These are phyloP conservation scores for Penicillium malachiteum DNA, from an alignment of 495 filamentous ascomycete genomes.

Conservation along the genomic window DNA sequence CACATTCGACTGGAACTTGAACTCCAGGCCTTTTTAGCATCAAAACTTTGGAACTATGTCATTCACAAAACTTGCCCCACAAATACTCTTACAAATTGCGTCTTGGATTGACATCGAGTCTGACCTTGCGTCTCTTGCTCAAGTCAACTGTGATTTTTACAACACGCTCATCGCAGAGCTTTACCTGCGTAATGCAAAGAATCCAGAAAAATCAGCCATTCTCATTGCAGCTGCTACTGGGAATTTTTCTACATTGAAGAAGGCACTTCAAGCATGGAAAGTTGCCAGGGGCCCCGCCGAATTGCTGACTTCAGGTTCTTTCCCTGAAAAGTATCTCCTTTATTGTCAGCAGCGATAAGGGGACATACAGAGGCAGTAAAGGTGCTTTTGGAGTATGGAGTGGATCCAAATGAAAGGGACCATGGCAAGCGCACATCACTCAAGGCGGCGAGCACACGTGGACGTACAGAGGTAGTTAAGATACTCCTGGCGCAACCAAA, in stretches of 20 bases:
- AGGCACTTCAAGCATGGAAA: background rate
- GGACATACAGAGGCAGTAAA: background rate
- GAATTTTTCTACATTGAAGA: background rate
- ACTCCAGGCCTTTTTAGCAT: background rate
- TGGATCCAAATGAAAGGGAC: background rate
- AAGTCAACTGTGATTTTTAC: conserved; percentile 5
- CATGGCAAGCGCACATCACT: background rate
- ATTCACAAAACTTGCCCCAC: background rate
- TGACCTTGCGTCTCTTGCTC: conserved; percentile 3
- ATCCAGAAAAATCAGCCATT: conserved; percentile 1
- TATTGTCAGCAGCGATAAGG: background rate
- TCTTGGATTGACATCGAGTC: background rate
- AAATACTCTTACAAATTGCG: conserved; percentile 3
- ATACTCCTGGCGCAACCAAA: conserved; percentile 1
- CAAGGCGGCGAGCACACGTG: background rate
- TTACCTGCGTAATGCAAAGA: conserved; percentile 3
- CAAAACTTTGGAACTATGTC: background rate
- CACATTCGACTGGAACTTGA: background rate
- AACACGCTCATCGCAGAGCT: conserved; percentile 3
- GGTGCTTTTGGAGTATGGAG: background rate
- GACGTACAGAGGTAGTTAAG: background rate
- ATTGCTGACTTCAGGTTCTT: background rate
- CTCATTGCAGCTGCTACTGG: background rate
- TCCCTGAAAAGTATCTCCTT: background rate
- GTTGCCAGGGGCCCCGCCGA: background rate